These are phyloP conservation scores for Pichia rugopelliculosa DNA, from an alignment of 805 yeast species.

Conservation along the genomic window DNA sequence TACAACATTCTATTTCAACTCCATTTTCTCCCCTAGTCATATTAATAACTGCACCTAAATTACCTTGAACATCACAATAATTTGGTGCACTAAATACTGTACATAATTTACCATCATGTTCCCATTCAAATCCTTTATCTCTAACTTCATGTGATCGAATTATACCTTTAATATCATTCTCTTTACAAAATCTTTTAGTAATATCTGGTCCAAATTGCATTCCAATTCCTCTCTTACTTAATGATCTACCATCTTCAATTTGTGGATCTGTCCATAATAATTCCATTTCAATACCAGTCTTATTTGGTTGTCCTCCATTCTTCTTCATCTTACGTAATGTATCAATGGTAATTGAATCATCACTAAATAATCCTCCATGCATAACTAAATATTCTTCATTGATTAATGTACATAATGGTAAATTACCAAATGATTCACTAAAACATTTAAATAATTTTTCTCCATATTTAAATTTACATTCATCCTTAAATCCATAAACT, in stretches of 20 bases:
- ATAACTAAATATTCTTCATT: constrained; percentile 75
- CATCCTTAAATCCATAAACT: constrained; percentile 94
- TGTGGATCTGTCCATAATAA: constrained; percentile 97
- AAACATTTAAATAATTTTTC: constrained; percentile 75
- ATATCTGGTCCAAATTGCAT: constrained; percentile 96
- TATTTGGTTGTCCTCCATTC: constrained; percentile 75
- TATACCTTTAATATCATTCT: constrained; percentile 66
- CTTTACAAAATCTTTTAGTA: constrained; percentile 67
- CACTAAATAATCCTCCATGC: constrained; percentile 93
- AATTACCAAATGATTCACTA: constrained; percentile 73
- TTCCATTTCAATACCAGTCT: constrained; percentile 92
- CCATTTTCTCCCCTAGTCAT: constrained; percentile 25
- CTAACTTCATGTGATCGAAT: constrained; percentile 95
- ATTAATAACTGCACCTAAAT: constrained; percentile 83
- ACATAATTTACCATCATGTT: constrained; percentile 77
- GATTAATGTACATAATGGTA: constrained; percentile 81
- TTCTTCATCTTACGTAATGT: constrained; percentile 71
- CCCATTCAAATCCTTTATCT: constrained; percentile 81
- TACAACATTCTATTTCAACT: constrained; percentile 38
- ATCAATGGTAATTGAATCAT: constrained; percentile 59
- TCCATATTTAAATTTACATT: constrained; percentile 84
- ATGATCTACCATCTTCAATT: constrained; percentile 63
- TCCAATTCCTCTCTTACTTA: constrained; percentile 92
- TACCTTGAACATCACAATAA: constrained; percentile 89
- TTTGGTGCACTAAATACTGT: constrained; percentile 99